Base-by-base conservation (phyloP, 257 asterid genomes). In the Capsicum rhomboideum region DNA sequence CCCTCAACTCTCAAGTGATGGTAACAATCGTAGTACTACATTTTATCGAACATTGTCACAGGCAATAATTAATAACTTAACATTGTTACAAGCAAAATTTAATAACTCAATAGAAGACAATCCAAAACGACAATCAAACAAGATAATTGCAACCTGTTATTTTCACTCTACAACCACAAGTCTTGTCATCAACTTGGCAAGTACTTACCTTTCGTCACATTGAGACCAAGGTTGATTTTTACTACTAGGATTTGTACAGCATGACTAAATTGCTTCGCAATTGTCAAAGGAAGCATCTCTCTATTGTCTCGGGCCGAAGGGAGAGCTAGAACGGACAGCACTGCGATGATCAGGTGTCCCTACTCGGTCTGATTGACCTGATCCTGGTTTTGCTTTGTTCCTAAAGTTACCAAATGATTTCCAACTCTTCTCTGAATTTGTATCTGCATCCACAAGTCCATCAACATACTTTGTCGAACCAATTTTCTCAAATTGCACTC, bases 381-480 rank as follows among this genome's bases (percentile, higher is more conserved):
- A 82, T 83, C 85, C 71, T 23, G 85, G 40, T 31, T 79, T 82
- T 20, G 69, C 44, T 59, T 82, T 84, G 88, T 72, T 87, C 85
- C 71, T 66, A 84, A 87, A 74, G 88, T 88, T 88, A 29, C 84
- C 16, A 2, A 86, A 86, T 29, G 77, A 55, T 53, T 88, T 83
- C 58, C 86, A 91, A 16, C 91, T 96, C 88, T 84, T 93, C 84
- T 93, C 97, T 2, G 98, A 94, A 82, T 55, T 40, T 3, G 91
- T 84, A 58, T 96, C 98, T 6, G 86, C 80, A 74, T 94, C 97
- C 91, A 93, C 93, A 17, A 84, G 67, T 83, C 90, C 88, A 1
- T 77, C 86, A 37, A 88, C 79, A 58, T 72, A 84, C 50, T 84
- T 88, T 69, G 84, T 74, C 50, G 53, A n/a, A 40, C 88, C 89